phyloP scores from a whole-genome alignment of 2,329 filamentous ascomycete species.

The Thelonectria olida region DNA sequence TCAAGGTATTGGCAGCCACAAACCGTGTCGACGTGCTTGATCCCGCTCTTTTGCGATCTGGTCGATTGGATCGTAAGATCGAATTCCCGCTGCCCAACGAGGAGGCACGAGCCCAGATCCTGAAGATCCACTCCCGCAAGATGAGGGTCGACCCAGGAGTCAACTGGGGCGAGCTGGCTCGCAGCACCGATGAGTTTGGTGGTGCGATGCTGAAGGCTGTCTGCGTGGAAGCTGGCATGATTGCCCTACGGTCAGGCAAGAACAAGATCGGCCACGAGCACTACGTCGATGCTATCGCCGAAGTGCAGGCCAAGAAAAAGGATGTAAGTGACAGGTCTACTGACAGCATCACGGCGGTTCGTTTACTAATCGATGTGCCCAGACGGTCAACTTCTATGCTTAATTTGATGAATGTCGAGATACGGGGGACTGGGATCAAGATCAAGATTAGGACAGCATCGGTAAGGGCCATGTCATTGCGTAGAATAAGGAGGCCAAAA shows the following conservation, averaged over 20 bases:
- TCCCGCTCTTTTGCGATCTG: constrained; percentile 88
- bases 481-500: constrained; percentile 30
- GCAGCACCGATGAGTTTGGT: constrained; percentile 98
- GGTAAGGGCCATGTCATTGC: constrained; percentile 19
- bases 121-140: constrained; percentile 97
- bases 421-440: constrained; percentile 2
- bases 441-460: constrained; percentile 9
- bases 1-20: constrained; percentile 94
- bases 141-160: constrained; percentile 95
- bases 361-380: constrained; percentile 24
- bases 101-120: constrained; percentile 94
- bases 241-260: constrained; percentile 91
- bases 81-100: constrained; percentile 98
- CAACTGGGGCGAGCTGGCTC: constrained; percentile 95
- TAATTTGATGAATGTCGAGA: constrained; percentile 40
- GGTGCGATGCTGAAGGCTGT: constrained; percentile 98
- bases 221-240: constrained; percentile 99
- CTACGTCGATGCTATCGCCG: constrained; percentile 97
- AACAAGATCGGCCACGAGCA: constrained; percentile 98
- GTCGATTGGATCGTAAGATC: constrained; percentile 94
- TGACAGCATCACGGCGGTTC: neutral
- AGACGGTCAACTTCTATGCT: constrained; percentile 68
- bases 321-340: constrained; percentile 63
- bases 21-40: constrained; percentile 96
- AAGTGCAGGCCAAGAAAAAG: constrained; percentile 97